Base-by-base conservation (phyloP, 129 eudicot genomes). In the Solidago caesia region DNA sequence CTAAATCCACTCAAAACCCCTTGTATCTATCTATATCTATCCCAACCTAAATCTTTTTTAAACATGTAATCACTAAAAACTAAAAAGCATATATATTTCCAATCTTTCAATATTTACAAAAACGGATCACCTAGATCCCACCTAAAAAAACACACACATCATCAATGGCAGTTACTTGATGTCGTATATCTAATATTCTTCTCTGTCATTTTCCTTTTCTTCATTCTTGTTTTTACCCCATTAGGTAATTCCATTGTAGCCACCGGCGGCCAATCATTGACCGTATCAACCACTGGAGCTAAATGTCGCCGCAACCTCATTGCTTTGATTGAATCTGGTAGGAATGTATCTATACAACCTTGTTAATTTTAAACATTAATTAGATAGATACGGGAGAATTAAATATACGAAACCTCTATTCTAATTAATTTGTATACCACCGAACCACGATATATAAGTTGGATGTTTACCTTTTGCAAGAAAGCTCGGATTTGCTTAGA, bases 231-330 rank as follows among this genome's bases (percentile, higher is more conserved):
- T 25, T 85, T 89, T 52, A 87, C 97, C 0, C 96, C 94, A 0
- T 80, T 92, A 14, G 97, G 97, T 5, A 96, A 92, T 60, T 78
- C 94, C 5, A 77, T 92, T 72, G 97, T 96, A 44, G 94, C 85
- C 25, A 85, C 95, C 33, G 98, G 98, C 33, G 82, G 98, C 64
- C 90, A 84, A 78, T 51, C 94, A 10, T 75, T 89, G 67, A 83
- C 84, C 75, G 76, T 76, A 39, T 77, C 96, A 10, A 42, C 88
- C 48, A 78, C 80, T 49, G 93, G 91, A 65, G 94, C 89, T 60
- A 77, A 78, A 69, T 91, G 82, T 15, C 89, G 94, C 1, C 83
- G 73, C 71, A 82, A 85, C 43, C 77, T 89, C 15, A 81, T 82
- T 73, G 85, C 81, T 39, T 75, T 79, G 16, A 82, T 89, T 67